phyloP scores from a whole-genome alignment of 2,329 filamentous ascomycete species.

The Penicillium crustosum region DNA sequence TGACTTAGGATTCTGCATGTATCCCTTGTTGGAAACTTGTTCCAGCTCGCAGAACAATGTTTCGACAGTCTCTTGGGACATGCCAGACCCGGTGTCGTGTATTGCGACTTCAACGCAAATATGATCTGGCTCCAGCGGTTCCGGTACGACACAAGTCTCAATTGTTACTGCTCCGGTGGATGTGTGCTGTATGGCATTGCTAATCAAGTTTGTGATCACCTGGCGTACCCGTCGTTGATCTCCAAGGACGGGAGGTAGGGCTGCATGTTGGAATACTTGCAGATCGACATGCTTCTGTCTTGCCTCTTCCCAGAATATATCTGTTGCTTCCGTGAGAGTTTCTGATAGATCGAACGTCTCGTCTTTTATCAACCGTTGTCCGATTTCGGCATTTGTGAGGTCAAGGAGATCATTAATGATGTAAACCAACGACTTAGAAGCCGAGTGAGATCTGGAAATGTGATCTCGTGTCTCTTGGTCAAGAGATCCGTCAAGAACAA shows the following conservation, averaged over 20 bases:
- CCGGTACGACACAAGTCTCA: constrained; percentile 59
- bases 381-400: constrained; percentile 81
- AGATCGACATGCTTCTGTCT: constrained; percentile 72
- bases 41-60: constrained; percentile 60
- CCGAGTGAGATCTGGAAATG: constrained; percentile 77
- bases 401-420: constrained; percentile 90
- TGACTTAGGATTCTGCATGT: constrained; percentile 29
- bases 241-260: constrained; percentile 71
- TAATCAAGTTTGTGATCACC: constrained; percentile 75
- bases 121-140: constrained; percentile 50
- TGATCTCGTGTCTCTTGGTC: constrained; percentile 83
- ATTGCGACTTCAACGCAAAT: constrained; percentile 71
- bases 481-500: constrained; percentile 75
- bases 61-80: constrained; percentile 58
- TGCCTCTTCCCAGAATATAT: constrained; percentile 73
- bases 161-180: constrained; percentile 66
- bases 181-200: constrained; percentile 87
- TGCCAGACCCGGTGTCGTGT: constrained; percentile 70
- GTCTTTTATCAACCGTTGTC: constrained; percentile 72
- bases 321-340: constrained; percentile 72
- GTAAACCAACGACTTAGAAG: constrained; percentile 86
- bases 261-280: constrained; percentile 65
- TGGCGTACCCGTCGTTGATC: constrained; percentile 78
- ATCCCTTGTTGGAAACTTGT: constrained; percentile 64
- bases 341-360: constrained; percentile 71